Conservation (phyloP, 305 asterid species). For the Fraxinus platypoda region DNA sequence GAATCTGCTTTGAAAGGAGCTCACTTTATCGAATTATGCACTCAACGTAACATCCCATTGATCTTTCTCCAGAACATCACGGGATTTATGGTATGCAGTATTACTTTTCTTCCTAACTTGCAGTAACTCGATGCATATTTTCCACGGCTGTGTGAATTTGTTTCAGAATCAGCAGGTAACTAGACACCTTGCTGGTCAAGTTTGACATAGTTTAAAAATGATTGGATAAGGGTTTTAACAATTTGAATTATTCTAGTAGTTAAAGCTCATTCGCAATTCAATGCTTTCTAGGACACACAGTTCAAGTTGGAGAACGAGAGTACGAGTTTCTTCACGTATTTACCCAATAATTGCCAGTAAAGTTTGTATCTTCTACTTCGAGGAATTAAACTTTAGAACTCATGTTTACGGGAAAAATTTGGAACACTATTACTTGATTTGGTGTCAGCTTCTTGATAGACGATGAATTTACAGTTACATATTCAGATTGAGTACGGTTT, state of each 20-base stretch:
- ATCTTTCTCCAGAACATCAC: conserved; percentile 94
- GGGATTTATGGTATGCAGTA: conserved; percentile 35
- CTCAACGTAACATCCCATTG: conserved; percentile 85
- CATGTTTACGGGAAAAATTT: neutral
- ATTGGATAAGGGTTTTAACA: neutral
- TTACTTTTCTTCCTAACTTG: neutral
- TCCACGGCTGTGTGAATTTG: neutral
- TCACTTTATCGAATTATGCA: conserved; percentile 86
- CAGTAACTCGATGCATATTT: neutral
- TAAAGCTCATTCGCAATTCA: neutral
- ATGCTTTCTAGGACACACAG: neutral
- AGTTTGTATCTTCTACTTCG: neutral
- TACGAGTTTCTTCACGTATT: neutral
- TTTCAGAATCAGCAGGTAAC: conserved; percentile 9
- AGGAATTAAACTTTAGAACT: neutral
- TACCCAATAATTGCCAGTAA: neutral
- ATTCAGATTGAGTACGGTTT: neutral
- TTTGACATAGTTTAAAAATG: conserved; percentile 1
- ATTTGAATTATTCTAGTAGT: neutral
- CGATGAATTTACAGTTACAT: neutral
- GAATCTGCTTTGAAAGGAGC: conserved; percentile 96
- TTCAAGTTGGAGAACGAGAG: neutral
- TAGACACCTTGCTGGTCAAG: neutral
- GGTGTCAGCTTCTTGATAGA: conserved; percentile 9
- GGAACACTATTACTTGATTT: neutral